These are phyloP conservation scores for Halteria grandinella DNA, from an alignment of 73 alveolate genomes.

Conservation along the genomic window DNA sequence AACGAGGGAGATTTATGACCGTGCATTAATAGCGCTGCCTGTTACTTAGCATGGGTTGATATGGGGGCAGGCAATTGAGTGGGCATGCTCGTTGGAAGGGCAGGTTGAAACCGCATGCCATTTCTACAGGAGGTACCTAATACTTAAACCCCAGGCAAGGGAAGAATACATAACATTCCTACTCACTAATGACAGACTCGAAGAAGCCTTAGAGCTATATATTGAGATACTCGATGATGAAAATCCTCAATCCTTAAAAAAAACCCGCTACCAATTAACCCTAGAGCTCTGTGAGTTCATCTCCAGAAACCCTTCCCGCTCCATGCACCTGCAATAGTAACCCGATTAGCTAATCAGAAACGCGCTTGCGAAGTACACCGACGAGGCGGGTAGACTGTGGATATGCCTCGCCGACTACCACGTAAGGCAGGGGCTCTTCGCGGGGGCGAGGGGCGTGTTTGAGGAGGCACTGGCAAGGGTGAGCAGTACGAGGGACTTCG, in stretches of 20 bases:
- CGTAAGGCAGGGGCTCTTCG: conserved; percentile 83
- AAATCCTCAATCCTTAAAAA: conserved; percentile 74
- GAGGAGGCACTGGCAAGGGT: conserved; percentile 94
- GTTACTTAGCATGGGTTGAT: conserved; percentile 92
- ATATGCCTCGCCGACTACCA: conserved; percentile 91
- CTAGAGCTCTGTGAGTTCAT: conserved; percentile 90
- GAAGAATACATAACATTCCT: conserved; percentile 91
- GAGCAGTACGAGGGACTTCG: conserved; percentile 94
- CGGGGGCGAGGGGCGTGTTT: conserved; percentile 93
- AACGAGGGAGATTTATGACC: conserved; percentile 86
- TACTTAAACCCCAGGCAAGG: conserved; percentile 81
- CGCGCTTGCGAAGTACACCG: conserved; percentile 89
- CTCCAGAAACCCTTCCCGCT: conserved; percentile 82
- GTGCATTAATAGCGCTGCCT: conserved; percentile 89
- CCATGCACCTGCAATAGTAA: conserved; percentile 55
- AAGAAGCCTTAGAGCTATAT: conserved; percentile 78
- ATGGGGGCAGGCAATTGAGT: conserved; percentile 87
- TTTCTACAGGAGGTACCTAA: conserved; percentile 81
- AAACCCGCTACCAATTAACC: conserved; percentile 88
- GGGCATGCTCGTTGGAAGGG: conserved; percentile 79
- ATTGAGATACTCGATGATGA: conserved; percentile 90
- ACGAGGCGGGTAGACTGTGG: conserved; percentile 95
- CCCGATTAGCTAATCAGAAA: conserved; percentile 86
- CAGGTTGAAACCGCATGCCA: conserved; percentile 67
- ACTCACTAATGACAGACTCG: conserved; percentile 71